Base-by-base conservation (phyloP, 2,329 filamentous ascomycete genomes). In the Tolypocladium sp. region DNA sequence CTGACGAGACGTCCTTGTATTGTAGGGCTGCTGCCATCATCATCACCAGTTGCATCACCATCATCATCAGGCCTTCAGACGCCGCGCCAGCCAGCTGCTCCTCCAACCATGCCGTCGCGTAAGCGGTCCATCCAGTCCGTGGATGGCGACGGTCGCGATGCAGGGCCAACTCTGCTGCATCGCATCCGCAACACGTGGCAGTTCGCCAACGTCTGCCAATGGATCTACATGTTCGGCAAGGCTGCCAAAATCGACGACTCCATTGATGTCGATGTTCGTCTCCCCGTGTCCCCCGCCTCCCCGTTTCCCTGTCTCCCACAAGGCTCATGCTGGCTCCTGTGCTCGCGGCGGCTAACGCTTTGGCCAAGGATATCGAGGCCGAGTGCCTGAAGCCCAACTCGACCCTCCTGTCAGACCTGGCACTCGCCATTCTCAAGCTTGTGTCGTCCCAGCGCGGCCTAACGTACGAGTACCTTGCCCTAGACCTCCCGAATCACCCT, bases 141-240 rank as follows among this genome's bases (percentile, higher is more conserved):
- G n/a, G 58, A 58, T 22, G 58, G 38, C 27, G 35, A 49, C 27
- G 53, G 9, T 52, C 25, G 42, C 46, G 53, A 58, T 17, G 30
- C 13, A 7, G 53, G 33, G 22, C 12, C 59, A 27, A 41, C 37
- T 4, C 66, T 85, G 58, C 78, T 95, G 35, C 77, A 85, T 60
- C 86, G 81, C 64, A 82, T 97, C 65, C 86, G 93, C 63, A 94
- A 90, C 71, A 92, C 90, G 82, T 97, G 93, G 92, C 90, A 97
- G 73, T 97, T 97, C 74, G 91, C 93, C 62, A 93, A 92, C 69
- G 78, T 97, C 9, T 92, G 89, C 76, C 93, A 99, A 75, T 99
- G 92, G 82, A 90, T 97, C 62, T 90, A 88, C 71, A 84, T 93
- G 46, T 99, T 99, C 73, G 92, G 93, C 62, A 87, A 89, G 68